Conservation (phyloP, 192 early-diverging fungal genomes). For the Coemansia sp. region DNA sequence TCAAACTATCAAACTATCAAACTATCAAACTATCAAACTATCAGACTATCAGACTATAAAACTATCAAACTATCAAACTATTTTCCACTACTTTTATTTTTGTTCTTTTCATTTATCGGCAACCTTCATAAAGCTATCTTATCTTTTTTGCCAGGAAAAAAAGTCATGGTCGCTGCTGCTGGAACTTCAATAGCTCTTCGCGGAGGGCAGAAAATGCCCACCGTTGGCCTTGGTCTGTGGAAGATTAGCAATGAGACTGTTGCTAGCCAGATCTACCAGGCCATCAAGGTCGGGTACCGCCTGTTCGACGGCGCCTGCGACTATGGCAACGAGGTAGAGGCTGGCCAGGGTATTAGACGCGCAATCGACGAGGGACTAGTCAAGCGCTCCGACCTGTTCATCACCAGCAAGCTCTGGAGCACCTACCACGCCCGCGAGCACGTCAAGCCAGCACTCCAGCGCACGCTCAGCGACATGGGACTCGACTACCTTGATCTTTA, state of each 20-base stretch:
- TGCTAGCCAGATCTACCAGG: constrained; percentile 60
- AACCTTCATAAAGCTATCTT: neutral
- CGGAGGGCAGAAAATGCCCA: constrained; percentile 64
- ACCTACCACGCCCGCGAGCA: constrained; percentile 62
- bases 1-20: too few species aligned
- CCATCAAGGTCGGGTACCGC: constrained; percentile 67
- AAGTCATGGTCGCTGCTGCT: constrained; percentile 2
- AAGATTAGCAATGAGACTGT: constrained; percentile 56
- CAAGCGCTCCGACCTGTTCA: constrained; percentile 63
- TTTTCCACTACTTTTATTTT: neutral
- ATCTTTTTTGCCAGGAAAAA: constrained; percentile 12
- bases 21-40: too few species aligned
- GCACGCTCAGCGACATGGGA: constrained; percentile 63
- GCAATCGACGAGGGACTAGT: constrained; percentile 55
- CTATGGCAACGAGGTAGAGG: constrained; percentile 77
- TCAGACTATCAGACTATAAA: too few species aligned
- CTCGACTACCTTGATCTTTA: constrained; percentile 82
- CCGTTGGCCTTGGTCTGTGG: constrained; percentile 65
- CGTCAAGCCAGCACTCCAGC: constrained; percentile 60
- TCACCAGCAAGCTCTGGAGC: constrained; percentile 79
- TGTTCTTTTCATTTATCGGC: neutral
- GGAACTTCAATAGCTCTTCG: constrained; percentile 43
- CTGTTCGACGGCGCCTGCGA: constrained; percentile 66
- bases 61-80: too few species aligned
- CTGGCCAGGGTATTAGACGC: constrained; percentile 69